phyloP scores from a whole-genome alignment of 1,139 yeast genomes.

The Suhomyces ambrosiae region DNA sequence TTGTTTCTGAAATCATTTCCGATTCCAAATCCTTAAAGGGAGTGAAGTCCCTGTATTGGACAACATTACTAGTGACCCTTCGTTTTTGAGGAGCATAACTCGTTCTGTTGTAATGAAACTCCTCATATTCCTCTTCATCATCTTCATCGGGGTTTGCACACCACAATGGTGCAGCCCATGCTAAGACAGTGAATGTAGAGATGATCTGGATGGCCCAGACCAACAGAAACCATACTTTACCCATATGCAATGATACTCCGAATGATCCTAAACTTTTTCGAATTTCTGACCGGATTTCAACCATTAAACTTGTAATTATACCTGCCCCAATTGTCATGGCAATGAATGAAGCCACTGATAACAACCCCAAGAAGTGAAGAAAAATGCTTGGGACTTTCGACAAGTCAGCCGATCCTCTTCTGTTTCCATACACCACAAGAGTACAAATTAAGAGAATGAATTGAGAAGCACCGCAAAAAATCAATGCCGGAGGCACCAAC shows the following conservation, averaged over 20 bases:
- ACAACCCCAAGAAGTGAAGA: conserved; percentile 33
- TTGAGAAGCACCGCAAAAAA: conserved; percentile 29
- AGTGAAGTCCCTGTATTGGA: conserved; percentile 7
- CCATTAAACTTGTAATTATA: conserved; percentile 29
- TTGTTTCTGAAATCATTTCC: conserved; percentile 2
- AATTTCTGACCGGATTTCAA: conserved; percentile 31
- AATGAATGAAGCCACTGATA: conserved; percentile 37
- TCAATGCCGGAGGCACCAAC: conserved; percentile 28
- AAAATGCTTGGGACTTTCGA: conserved; percentile 29
- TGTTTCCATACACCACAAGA: conserved; percentile 35
- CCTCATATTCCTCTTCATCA: conserved; percentile 25
- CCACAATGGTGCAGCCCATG: conserved; percentile 51
- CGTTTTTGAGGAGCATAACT: conserved; percentile 5
- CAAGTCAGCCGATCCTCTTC: conserved; percentile 36
- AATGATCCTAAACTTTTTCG: conserved; percentile 37
- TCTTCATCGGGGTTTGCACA: conserved; percentile 42
- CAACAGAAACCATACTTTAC: conserved; percentile 44
- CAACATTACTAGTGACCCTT: conserved; percentile 4
- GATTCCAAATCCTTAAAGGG: conserved; percentile 10
- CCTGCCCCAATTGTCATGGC: conserved; percentile 32
- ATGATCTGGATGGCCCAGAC: conserved; percentile 38
- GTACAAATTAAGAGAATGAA: conserved; percentile 30
- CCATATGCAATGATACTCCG: conserved; percentile 47
- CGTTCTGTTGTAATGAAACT: conserved; percentile 6
- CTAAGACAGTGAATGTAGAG: conserved; percentile 21